A percentile compares a stretch with the other conserved stretches of the same genome.
Evolutionary conservation across 805 yeast genomes (phyloP).

Genomic region (Phaffomyces opuntiae): DNA sequence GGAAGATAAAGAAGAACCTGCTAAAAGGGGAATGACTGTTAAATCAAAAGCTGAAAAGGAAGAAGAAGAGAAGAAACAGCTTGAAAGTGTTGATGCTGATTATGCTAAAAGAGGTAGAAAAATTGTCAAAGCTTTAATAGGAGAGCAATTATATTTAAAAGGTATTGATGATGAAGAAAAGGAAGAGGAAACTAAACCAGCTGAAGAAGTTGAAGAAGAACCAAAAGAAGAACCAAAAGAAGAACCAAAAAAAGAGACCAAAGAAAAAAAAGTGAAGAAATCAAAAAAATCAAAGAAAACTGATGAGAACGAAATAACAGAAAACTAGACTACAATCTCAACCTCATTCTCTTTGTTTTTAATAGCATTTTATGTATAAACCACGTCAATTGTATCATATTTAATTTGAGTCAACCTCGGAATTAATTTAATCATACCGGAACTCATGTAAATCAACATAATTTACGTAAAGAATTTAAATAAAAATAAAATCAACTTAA

Average conservation of each 20-base stretch:
- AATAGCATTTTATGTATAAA: too few species aligned
- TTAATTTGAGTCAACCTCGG: not conserved
- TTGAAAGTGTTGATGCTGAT: conserved; percentile 23
- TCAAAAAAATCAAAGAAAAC: conserved; percentile 10
- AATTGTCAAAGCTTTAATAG: conserved; percentile 16
- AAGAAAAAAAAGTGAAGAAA: conserved; percentile 5
- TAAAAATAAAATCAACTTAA: too few species aligned
- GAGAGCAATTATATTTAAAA: conserved; percentile 10
- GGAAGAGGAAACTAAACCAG: not conserved
- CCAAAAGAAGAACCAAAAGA: conserved; percentile 3
- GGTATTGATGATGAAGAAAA: conserved; percentile 17
- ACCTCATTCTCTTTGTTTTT: too few species aligned
- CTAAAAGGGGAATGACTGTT: not conserved
- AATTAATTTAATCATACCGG: too few species aligned
- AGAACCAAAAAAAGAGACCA: conserved; percentile 3
- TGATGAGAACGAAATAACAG: conserved; percentile 9
- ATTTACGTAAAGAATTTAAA: too few species aligned
- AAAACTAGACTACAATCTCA: conserved; percentile 1
- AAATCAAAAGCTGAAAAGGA: conserved; percentile 1
- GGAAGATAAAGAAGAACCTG: not conserved
- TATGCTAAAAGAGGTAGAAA: conserved; percentile 22
- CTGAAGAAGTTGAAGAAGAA: not conserved
- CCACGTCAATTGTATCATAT: too few species aligned
- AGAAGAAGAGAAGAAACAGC: conserved; percentile 5
- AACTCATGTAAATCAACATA: too few species aligned